Evolutionary conservation across 2,329 filamentous ascomycete species (phyloP).

Genomic region (Hansfordia pulvinata): DNA sequence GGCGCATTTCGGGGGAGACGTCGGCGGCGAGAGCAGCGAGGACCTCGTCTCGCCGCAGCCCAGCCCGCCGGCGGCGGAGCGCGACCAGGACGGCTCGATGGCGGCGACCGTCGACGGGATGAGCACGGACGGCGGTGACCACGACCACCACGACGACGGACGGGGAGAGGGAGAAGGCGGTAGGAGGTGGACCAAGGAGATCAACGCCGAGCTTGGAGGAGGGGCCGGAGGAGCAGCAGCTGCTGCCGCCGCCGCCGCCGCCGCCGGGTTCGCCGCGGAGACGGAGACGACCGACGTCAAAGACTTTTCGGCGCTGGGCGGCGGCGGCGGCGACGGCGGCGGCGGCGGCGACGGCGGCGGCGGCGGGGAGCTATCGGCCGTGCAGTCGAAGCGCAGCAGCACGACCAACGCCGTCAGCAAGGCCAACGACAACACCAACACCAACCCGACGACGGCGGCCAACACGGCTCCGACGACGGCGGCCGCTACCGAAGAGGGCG

Average conservation of each 20-base stretch:
- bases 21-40: slow-evolving; percentile 28
- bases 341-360: no score
- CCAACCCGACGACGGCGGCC: no score
- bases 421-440: slow-evolving; percentile 6
- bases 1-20: no score
- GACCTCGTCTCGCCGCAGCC: slow-evolving; percentile 24
- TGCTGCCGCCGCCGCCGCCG: slow-evolving; percentile 3
- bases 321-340: no score
- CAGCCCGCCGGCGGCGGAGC: no score
- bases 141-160: no score
- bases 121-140: slow-evolving; percentile 26
- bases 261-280: no score
- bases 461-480: no score
- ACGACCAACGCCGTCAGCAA: slow-evolving; percentile 7
- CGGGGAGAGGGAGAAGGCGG: slow-evolving; percentile 11
- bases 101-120: slow-evolving; percentile 43
- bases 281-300: no score
- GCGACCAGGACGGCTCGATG: slow-evolving; percentile 36
- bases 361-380: slow-evolving; percentile 7
- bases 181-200: slow-evolving; percentile 20
- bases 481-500: no score
- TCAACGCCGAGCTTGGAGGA: slow-evolving; percentile 29
- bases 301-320: no score
- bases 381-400: slow-evolving; percentile 9
- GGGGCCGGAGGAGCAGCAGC: slow-evolving; percentile 4